Evolutionary conservation across 805 yeast species (phyloP).

Genomic region (Teunomyces barrocoloradensis): DNA sequence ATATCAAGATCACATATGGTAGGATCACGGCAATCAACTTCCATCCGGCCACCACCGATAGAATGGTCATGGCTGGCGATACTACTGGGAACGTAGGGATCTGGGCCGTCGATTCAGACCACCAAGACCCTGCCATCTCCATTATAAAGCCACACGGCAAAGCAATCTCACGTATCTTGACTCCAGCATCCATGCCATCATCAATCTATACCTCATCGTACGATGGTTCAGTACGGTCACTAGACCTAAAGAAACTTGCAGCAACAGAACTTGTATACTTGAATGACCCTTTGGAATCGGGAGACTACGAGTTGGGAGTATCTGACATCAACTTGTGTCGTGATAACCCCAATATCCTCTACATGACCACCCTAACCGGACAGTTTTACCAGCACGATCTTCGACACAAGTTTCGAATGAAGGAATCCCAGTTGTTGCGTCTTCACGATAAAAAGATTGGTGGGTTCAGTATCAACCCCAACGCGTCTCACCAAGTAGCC

Average conservation of each 20-base stretch:
- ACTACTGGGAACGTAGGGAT: slow-evolving; percentile 82
- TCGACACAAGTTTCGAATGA: slow-evolving; percentile 43
- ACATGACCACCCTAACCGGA: slow-evolving; percentile 77
- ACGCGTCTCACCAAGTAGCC: slow-evolving; percentile 60
- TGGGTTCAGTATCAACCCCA: slow-evolving; percentile 78
- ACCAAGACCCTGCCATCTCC: slow-evolving; percentile 50
- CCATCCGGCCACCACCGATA: slow-evolving; percentile 67
- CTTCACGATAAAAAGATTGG: slow-evolving; percentile 92
- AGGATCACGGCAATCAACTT: slow-evolving; percentile 72
- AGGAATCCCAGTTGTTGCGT: slow-evolving; percentile 42
- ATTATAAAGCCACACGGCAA: slow-evolving; percentile 74
- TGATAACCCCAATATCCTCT: slow-evolving; percentile 52
- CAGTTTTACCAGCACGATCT: slow-evolving; percentile 73
- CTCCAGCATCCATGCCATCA: slow-evolving; percentile 48
- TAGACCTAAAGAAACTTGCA: slow-evolving; percentile 62
- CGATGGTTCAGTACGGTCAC: slow-evolving; percentile 78
- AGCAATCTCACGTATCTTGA: slow-evolving; percentile 61
- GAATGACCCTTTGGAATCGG: slow-evolving; percentile 52
- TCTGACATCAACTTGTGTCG: slow-evolving; percentile 65
- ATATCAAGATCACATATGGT: slow-evolving; percentile 65
- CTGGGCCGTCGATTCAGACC: slow-evolving; percentile 69
- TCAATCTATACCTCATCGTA: slow-evolving; percentile 72
- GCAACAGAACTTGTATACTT: slow-evolving; percentile 49
- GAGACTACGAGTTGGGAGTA: slow-evolving; percentile 49
- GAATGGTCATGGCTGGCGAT: slow-evolving; percentile 82